A percentile compares a stretch with the other conserved stretches of the same genome.
phyloP scores from a whole-genome alignment of 2,329 filamentous ascomycete species.

The Endoconidiophora laricicola region DNA sequence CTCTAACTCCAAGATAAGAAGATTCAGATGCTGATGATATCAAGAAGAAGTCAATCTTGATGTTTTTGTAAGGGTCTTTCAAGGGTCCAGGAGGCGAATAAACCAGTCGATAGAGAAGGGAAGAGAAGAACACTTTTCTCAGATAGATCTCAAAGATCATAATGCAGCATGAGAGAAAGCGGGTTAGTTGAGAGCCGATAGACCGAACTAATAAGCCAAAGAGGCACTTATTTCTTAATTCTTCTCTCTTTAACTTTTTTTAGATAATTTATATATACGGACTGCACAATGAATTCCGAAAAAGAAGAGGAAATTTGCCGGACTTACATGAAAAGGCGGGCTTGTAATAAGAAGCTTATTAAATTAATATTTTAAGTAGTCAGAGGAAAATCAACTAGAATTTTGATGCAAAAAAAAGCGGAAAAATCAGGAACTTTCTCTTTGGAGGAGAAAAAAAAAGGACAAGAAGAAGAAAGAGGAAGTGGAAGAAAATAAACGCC shows the following conservation, averaged over 20 bases:
- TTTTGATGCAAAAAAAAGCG: background rate
- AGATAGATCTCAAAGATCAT: too few species aligned
- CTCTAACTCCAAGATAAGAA: too few species aligned
- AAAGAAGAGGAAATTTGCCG: background rate
- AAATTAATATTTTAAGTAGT: background rate
- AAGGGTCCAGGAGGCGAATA: background rate
- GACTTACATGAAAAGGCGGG: constrained; percentile 12
- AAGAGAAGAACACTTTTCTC: too few species aligned
- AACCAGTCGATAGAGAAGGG: too few species aligned
- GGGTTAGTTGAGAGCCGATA: too few species aligned
- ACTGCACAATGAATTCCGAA: too few species aligned
- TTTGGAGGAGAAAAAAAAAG: background rate
- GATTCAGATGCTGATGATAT: too few species aligned
- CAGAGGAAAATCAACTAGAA: background rate
- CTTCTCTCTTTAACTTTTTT: too few species aligned
- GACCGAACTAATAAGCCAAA: too few species aligned
- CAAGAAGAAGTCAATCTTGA: background rate
- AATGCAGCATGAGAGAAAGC: too few species aligned
- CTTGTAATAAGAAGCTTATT: background rate
- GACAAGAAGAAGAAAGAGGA: background rate
- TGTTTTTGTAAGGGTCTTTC: background rate
- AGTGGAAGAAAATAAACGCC: background rate
- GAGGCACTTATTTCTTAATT: too few species aligned
- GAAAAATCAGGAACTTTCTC: background rate
- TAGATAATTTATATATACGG: too few species aligned